These are phyloP conservation scores for Dryas integrifolia DNA, from an alignment of 331 rosid genomes.

Conservation along the genomic window DNA sequence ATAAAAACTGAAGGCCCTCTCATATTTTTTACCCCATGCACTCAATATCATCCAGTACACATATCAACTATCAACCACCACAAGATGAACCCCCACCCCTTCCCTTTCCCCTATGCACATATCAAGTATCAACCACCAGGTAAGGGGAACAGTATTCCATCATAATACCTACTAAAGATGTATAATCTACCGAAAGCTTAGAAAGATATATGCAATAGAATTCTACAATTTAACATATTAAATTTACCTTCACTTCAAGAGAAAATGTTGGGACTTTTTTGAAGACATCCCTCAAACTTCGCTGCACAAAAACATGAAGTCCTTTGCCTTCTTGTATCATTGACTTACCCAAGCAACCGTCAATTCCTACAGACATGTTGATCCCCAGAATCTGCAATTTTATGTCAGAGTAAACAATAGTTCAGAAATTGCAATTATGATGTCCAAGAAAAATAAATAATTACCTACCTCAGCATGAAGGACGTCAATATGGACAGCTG, in stretches of 20 bases:
- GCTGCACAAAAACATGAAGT: conserved; percentile 71
- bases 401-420: conserved; percentile 25
- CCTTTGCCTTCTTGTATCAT: conserved; percentile 92
- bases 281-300: conserved; percentile 97
- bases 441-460: conserved; percentile 6
- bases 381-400: conserved; percentile 75
- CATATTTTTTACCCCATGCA: too few relatives aligned
- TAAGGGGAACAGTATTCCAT: not conserved
- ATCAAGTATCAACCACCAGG: not conserved
- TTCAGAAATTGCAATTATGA: conserved; percentile 10
- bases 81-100: not conserved
- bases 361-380: conserved; percentile 88
- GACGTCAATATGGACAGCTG: conserved; percentile 84
- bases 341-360: conserved; percentile 80
- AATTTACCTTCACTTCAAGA: conserved; percentile 82
- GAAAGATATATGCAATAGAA: not conserved
- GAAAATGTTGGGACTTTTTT: conserved; percentile 88
- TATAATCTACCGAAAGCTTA: not conserved
- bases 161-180: conserved; percentile 8
- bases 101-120: not conserved
- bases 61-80: not conserved
- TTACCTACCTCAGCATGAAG: conserved; percentile 84
- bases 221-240: conserved; percentile 11
- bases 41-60: not conserved
- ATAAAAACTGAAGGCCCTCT: too few relatives aligned